These are phyloP conservation scores for Geotrichum fermentans DNA, from an alignment of 1,139 yeast species.

Conservation along the genomic window DNA sequence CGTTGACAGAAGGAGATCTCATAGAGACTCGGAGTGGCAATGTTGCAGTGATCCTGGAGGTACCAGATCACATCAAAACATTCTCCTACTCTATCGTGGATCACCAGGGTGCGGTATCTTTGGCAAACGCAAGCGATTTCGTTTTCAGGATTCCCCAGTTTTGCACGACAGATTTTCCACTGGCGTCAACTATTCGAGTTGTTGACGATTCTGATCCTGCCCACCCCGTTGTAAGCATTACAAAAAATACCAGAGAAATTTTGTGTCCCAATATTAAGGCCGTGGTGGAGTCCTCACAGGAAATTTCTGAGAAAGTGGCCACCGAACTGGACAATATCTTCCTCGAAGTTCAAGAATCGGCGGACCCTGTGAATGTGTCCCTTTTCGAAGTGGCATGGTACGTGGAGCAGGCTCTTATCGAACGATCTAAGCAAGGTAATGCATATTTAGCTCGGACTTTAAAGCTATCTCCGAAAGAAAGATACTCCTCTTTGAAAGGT, in stretches of 20 bases:
- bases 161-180: not conserved
- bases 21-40: conserved; percentile 16
- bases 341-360: conserved; percentile 17
- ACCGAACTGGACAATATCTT: conserved; percentile 18
- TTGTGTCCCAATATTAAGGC: conserved; percentile 18
- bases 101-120: conserved; percentile 18
- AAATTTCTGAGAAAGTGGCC: conserved; percentile 9
- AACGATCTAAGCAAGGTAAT: conserved; percentile 11
- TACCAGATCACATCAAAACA: conserved; percentile 16
- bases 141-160: conserved; percentile 18
- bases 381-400: conserved; percentile 27
- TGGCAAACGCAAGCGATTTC: conserved; percentile 3
- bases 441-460: conserved; percentile 13
- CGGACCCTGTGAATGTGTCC: conserved; percentile 25
- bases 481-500: conserved; percentile 12
- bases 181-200: conserved; percentile 10
- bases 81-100: conserved; percentile 16
- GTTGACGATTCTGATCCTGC: conserved; percentile 12
- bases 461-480: conserved; percentile 13
- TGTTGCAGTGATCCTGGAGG: conserved; percentile 17
- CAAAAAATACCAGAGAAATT: conserved; percentile 5
- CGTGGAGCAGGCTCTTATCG: conserved; percentile 16
- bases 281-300: conserved; percentile 11
- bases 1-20: conserved; percentile 17
- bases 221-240: conserved; percentile 15